These are phyloP conservation scores for Mortierella sp. DNA, from an alignment of 371 early-diverging fungal species.

Conservation along the genomic window DNA sequence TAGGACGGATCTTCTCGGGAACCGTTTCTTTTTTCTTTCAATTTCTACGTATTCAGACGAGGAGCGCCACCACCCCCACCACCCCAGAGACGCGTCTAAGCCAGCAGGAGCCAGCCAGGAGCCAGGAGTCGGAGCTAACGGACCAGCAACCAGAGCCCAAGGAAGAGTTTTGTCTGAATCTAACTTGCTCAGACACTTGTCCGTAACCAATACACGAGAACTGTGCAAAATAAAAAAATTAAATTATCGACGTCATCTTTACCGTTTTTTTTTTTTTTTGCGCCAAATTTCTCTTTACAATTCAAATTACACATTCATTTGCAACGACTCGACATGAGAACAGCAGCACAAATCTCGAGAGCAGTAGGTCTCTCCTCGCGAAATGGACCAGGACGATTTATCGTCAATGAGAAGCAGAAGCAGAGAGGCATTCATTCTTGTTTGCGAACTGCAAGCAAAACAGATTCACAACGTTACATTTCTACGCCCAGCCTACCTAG, in stretches of 20 bases:
- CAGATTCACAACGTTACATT: not conserved
- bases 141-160: constrained; percentile 5
- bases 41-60: constrained; percentile 38
- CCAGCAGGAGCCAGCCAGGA: constrained; percentile 30
- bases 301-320: not conserved
- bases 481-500: not conserved
- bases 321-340: constrained; percentile 7
- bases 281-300: not conserved
- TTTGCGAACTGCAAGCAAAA: not conserved
- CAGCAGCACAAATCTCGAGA: constrained; percentile 1
- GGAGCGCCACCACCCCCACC: constrained; percentile 58
- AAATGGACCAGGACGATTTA: not conserved
- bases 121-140: constrained; percentile 17
- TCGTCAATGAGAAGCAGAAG: not conserved
- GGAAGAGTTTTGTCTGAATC: constrained; percentile 5
- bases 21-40: constrained; percentile 36
- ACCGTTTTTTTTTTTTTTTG: not conserved
- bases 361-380: not conserved
- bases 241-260: constrained; percentile 5
- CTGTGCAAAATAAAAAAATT: not conserved
- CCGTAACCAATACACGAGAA: not conserved
- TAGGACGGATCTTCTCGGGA: constrained; percentile 52
- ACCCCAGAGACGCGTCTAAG: constrained; percentile 57
- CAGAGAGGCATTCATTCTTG: not conserved
- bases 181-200: not conserved